These are phyloP conservation scores for Yarrowia phangngaensis DNA, from an alignment of 805 yeast species.

Conservation along the genomic window DNA sequence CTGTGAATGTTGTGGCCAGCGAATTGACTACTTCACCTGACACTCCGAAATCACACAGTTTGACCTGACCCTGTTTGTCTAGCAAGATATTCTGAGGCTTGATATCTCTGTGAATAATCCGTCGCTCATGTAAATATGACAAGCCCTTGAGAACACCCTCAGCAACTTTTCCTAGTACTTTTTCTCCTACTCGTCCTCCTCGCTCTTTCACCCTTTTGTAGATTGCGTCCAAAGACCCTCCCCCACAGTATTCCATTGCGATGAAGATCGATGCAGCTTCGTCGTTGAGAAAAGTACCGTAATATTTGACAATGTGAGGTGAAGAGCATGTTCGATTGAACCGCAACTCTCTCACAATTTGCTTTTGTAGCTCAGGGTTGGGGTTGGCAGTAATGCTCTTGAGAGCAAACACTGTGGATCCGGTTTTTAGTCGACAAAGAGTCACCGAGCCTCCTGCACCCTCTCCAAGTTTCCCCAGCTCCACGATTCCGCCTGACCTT, in stretches of 20 bases:
- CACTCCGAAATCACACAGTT: slow-evolving; percentile 95
- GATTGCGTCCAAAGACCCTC: slow-evolving; percentile 85
- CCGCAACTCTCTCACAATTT: slow-evolving; percentile 84
- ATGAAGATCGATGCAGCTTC: slow-evolving; percentile 78
- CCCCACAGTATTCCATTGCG: slow-evolving; percentile 97
- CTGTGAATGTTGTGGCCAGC: slow-evolving; percentile 92
- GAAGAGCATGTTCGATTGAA: slow-evolving; percentile 79
- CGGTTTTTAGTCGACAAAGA: slow-evolving; percentile 62
- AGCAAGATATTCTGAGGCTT: slow-evolving; percentile 91
- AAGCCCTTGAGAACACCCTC: slow-evolving; percentile 80
- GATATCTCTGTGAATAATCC: slow-evolving; percentile 90
- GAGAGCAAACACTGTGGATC: slow-evolving; percentile 72
- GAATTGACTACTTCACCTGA: slow-evolving; percentile 96
- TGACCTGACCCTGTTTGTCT: slow-evolving; percentile 73
- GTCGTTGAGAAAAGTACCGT: slow-evolving; percentile 84
- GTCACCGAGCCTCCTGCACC: slow-evolving; percentile 92
- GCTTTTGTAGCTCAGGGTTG: slow-evolving; percentile 82
- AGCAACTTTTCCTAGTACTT: slow-evolving; percentile 85
- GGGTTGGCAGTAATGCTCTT: slow-evolving; percentile 71
- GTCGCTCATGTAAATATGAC: slow-evolving; percentile 79
- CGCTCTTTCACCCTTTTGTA: slow-evolving; percentile 68
- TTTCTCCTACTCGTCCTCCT: slow-evolving; percentile 88
- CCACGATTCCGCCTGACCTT: slow-evolving; percentile 57
- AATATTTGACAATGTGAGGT: slow-evolving; percentile 83
- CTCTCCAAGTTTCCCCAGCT: slow-evolving; percentile 76